Base-by-base conservation (phyloP, 495 filamentous ascomycete species). In the Diplogelasinospora grovesii region DNA sequence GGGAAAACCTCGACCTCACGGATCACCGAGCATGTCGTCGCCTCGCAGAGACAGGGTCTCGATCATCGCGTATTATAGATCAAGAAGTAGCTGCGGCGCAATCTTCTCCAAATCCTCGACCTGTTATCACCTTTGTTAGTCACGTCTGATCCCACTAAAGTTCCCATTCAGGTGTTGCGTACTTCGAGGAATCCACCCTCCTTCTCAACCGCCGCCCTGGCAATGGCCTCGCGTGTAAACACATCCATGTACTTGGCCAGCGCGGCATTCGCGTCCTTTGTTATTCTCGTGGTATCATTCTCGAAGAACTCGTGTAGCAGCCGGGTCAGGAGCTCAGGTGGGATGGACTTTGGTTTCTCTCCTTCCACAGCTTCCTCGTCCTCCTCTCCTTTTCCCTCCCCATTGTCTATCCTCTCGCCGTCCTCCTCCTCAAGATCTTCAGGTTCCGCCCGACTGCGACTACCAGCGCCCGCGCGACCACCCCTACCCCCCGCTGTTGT, bases 171-270 rank as follows among this genome's bases (percentile, higher is more conserved):
- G n/a, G n/a, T n/a, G n/a, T n/a, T n/a, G n/a, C n/a, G n/a, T n/a
- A 88, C 85, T 76, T 94, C 85, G 48, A 92, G 60, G 57, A 89
- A 89, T 22, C 70, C 76, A 44, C 75, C 77, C 14, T 59, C 64
- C 54, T 78, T 78, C 69, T 85, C 84, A 44, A 74, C 77, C 6
- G 79, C 81, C 26, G 86, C 82, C 59, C 92, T 57, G 20, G 88
- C 88, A 52, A 98, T 78, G 21, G 89, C 88, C 66, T 98, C 92
- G 47, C 85, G 72, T 41, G 96, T 85, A 70, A 95, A 98, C 9
- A 85, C 79, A 66, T 94, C 86, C 56, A 95, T 75, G 55, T 97
- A 97, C 65, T 83, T 87, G 3, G 76, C 85, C 22, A 92, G 74
- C 5, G 88, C 78, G 10, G 63, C 68, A 56, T 89, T 80, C 13